phyloP scores from a whole-genome alignment of 345 rosid genomes.

The Cardamine resedifolia region DNA sequence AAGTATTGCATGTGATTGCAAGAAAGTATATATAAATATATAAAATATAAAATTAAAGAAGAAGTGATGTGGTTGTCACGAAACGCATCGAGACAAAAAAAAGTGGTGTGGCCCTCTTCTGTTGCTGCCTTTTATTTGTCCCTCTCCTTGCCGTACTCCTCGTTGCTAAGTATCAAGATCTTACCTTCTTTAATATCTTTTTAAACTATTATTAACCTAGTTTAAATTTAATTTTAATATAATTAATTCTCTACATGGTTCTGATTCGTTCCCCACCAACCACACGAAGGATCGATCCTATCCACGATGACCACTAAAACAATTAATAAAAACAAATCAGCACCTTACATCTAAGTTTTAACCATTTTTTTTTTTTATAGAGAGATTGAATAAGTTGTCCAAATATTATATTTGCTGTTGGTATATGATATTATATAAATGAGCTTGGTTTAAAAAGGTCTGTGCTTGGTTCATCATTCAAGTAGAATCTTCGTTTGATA shows the following conservation, averaged over 20 bases:
- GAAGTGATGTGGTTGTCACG: constrained; percentile 40
- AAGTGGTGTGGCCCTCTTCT: constrained; percentile 20
- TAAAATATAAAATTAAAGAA: background rate
- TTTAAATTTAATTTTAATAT: background rate
- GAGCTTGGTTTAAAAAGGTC: background rate
- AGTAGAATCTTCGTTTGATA: background rate
- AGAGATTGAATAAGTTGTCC: background rate
- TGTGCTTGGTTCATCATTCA: background rate
- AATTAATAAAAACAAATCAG: background rate
- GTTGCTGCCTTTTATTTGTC: constrained; percentile 26
- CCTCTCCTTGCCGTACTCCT: constrained; percentile 33
- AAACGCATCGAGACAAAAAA: constrained; percentile 35
- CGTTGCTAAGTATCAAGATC: constrained; percentile 35
- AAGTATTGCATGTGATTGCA: constrained; percentile 27
- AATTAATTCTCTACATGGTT: background rate
- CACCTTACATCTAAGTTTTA: background rate
- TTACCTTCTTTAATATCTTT: constrained; percentile 21
- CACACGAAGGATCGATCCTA: constrained; percentile 24
- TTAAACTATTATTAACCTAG: constrained; percentile 7
- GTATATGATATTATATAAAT: background rate
- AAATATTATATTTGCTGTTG: background rate
- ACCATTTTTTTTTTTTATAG: background rate
- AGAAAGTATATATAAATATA: background rate
- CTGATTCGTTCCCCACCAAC: constrained; percentile 31
- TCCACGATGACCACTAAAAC: background rate